Evolutionary conservation across 495 filamentous ascomycete species (phyloP).

Genomic region (Lepraria neglecta): DNA sequence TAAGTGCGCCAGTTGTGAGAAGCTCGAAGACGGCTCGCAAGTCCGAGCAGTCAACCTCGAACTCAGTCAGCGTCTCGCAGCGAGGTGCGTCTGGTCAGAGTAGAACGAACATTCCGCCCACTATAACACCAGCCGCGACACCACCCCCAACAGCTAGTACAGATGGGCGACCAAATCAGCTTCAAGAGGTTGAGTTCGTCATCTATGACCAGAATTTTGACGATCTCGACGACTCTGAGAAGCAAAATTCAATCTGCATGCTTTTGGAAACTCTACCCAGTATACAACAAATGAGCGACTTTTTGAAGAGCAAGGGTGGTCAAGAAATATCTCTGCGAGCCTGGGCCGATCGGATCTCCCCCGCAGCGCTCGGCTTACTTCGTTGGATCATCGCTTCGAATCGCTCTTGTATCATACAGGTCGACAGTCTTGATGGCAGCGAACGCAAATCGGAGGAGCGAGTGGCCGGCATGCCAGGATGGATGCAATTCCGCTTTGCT

Average conservation of each 20-base stretch:
- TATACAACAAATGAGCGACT: constrained; percentile 56
- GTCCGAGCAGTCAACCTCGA: neutral
- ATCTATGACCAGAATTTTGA: constrained; percentile 56
- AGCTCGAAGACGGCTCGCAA: neutral
- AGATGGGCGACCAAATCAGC: constrained; percentile 14
- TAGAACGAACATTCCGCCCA: constrained; percentile 4
- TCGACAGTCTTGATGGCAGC: constrained; percentile 38
- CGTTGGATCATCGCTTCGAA: constrained; percentile 92
- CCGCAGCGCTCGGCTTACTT: constrained; percentile 60
- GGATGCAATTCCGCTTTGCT: constrained; percentile 77
- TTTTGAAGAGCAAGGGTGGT: constrained; percentile 41
- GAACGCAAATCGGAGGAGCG: constrained; percentile 39
- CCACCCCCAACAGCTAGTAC: constrained; percentile 13
- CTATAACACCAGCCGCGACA: constrained; percentile 20
- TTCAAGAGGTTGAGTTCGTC: constrained; percentile 29
- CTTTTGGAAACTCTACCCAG: constrained; percentile 64
- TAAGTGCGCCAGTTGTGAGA: constrained; percentile 28
- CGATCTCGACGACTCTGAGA: constrained; percentile 40
- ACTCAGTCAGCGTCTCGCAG: neutral
- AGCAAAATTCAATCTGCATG: constrained; percentile 48
- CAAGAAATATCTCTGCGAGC: constrained; percentile 42
- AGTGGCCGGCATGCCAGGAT: constrained; percentile 59
- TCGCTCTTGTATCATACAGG: constrained; percentile 75
- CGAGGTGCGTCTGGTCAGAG: neutral
- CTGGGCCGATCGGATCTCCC: constrained; percentile 60